These are phyloP conservation scores for Ascosphaera pollenicola DNA, from an alignment of 2,329 filamentous ascomycete genomes.

Conservation along the genomic window DNA sequence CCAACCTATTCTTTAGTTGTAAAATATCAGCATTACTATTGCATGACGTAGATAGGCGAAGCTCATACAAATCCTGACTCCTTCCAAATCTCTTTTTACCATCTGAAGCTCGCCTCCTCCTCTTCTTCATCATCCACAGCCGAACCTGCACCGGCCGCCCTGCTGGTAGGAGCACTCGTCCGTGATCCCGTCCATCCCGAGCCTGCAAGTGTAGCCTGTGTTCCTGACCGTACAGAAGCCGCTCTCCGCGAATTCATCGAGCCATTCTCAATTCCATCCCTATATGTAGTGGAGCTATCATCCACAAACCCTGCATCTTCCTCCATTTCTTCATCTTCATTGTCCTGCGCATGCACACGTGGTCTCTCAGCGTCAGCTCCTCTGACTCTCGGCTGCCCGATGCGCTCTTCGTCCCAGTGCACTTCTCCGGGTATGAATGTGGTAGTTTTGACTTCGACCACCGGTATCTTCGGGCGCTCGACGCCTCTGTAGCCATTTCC, in stretches of 20 bases:
- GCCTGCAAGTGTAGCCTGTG: not conserved
- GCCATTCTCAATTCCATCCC: not conserved
- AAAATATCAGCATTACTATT: no score
- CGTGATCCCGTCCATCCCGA: not conserved
- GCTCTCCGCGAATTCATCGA: not conserved
- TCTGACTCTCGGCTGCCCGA: not conserved
- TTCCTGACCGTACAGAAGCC: no score
- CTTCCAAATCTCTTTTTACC: no score
- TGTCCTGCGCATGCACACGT: no score
- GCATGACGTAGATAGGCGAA: no score
- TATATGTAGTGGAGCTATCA: not conserved
- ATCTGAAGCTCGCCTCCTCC: slow-evolving; percentile 25
- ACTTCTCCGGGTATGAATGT: not conserved
- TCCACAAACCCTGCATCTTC: not conserved
- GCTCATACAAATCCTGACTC: no score
- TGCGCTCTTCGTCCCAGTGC: not conserved
- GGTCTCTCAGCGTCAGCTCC: not conserved
- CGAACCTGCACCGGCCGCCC: not conserved
- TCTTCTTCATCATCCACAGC: slow-evolving; percentile 19
- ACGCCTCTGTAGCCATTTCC: not conserved
- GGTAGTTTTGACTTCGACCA: not conserved
- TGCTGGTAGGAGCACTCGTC: not conserved
- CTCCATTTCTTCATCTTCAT: no score
- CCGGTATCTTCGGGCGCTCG: not conserved
- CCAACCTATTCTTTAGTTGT: no score